phyloP scores from a whole-genome alignment of 306 rosid species.

The Senna siamea region DNA sequence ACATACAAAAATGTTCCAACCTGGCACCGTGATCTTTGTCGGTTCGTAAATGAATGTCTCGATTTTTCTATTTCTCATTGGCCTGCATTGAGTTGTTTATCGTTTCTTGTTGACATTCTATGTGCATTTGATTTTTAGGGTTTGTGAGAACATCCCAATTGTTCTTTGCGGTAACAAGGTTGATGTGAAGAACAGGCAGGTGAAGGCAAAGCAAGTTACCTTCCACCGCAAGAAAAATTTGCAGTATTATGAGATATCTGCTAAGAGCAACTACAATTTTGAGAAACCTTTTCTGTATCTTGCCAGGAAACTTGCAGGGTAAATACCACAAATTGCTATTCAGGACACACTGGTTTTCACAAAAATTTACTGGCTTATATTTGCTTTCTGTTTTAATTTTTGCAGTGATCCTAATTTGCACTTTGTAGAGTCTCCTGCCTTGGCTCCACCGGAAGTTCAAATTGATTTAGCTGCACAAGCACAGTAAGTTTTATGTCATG shows the following conservation, averaged over 20 bases:
- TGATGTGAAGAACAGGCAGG: constrained; percentile 89
- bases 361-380: neutral
- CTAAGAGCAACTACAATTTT: constrained; percentile 84
- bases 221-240: constrained; percentile 83
- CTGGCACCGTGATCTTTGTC: constrained; percentile 82
- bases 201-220: constrained; percentile 87
- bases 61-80: neutral
- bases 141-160: constrained; percentile 82
- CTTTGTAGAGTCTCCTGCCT: constrained; percentile 78
- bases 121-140: constrained; percentile 47
- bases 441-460: constrained; percentile 85
- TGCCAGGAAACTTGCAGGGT: constrained; percentile 93
- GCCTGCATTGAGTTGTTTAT: neutral
- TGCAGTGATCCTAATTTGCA: constrained; percentile 77
- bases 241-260: constrained; percentile 85
- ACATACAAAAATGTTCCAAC: constrained; percentile 84
- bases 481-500: constrained; percentile 49
- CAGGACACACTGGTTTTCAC: neutral
- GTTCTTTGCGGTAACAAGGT: constrained; percentile 89
- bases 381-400: neutral
- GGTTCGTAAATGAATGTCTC: constrained; percentile 42
- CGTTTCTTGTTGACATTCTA: neutral
- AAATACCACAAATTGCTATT: neutral
- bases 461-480: constrained; percentile 69
- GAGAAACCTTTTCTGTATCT: constrained; percentile 81